Evolutionary conservation across 345 rosid genomes (phyloP).

Genomic region (Sonneratia caseolaris): DNA sequence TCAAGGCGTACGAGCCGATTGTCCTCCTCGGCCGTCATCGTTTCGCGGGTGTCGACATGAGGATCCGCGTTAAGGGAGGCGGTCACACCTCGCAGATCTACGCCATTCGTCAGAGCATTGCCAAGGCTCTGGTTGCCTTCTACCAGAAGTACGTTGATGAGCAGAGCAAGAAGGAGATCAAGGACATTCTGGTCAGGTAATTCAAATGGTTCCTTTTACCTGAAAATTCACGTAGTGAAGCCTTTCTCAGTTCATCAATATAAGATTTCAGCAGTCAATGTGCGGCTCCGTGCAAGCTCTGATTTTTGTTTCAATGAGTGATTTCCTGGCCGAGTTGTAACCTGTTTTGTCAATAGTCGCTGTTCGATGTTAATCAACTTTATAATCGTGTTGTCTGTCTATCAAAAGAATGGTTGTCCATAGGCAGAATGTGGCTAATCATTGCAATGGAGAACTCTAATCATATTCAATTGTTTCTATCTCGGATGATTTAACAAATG

Average conservation of each 20-base stretch:
- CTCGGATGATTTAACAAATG: no score
- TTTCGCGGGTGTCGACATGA: constrained; percentile 63
- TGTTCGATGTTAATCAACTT: no score
- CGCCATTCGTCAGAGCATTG: constrained; percentile 87
- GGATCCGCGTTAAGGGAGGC: constrained; percentile 64
- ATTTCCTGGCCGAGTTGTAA: no score
- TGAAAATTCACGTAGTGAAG: not conserved
- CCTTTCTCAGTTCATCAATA: not conserved
- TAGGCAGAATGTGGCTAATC: not conserved
- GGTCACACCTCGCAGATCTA: constrained; percentile 78
- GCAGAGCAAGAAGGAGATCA: constrained; percentile 85
- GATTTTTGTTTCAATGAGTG: not conserved
- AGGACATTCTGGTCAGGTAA: constrained; percentile 68
- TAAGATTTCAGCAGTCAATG: not conserved
- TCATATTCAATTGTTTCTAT: no score
- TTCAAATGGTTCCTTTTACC: not conserved
- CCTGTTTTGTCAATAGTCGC: no score
- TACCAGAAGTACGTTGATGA: constrained; percentile 87
- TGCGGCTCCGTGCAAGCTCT: not conserved
- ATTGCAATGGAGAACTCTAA: not conserved
- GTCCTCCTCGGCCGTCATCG: constrained; percentile 73
- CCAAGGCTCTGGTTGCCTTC: constrained; percentile 73
- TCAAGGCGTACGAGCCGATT: constrained; percentile 68
- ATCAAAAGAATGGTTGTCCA: no score
- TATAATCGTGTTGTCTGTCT: no score